Conservation (phyloP, 1,284 basidiomycete genomes). For the Pholiota adiposa region DNA sequence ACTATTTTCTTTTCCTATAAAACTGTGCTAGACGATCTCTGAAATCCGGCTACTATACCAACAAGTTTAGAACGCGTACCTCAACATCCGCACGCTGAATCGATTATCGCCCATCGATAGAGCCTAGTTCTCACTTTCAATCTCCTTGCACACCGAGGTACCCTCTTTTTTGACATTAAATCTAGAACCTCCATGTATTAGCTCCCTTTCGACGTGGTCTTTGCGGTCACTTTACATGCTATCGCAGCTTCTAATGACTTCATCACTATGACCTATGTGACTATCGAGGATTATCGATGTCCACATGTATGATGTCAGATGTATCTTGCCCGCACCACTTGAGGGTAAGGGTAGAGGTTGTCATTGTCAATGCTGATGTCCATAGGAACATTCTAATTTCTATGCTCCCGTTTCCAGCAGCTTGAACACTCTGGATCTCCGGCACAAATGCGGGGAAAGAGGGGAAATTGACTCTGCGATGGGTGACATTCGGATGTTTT, state of each 20-base stretch:
- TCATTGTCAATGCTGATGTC: neutral
- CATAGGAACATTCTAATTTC: neutral
- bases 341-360: neutral
- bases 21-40: neutral
- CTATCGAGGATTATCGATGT: neutral
- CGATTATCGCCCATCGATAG: neutral
- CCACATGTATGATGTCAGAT: neutral
- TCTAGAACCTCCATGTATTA: neutral
- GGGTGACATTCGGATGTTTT: constrained; percentile 1
- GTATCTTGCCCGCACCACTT: neutral
- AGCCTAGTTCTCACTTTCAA: neutral
- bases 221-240: no score
- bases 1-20: neutral
- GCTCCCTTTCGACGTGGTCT: neutral
- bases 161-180: neutral
- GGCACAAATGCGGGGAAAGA: constrained; percentile 19
- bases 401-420: no score
- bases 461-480: neutral
- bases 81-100: neutral
- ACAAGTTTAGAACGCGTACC: neutral
- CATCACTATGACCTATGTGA: neutral
- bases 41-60: neutral
- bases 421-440: no score
- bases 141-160: neutral
- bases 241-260: neutral